Conservation (phyloP, 1,139 yeast species). For the Yamadazyma diospyri region DNA sequence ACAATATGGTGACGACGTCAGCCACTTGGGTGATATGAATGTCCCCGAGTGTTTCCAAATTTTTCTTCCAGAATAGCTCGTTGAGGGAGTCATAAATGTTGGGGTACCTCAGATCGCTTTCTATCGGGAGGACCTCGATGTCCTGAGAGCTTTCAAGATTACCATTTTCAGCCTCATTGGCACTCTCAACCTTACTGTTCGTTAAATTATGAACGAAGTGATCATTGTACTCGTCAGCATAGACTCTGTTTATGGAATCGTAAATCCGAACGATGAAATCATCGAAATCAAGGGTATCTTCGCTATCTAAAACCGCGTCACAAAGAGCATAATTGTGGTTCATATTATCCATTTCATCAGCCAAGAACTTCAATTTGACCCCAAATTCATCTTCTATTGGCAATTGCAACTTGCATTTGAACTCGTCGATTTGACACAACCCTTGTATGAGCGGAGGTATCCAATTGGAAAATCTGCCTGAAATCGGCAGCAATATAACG, state of each 20-base stretch:
- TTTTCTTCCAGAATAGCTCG: slow-evolving; percentile 38
- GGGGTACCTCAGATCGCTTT: slow-evolving; percentile 26
- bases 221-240: slow-evolving; percentile 14
- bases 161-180: slow-evolving; percentile 13
- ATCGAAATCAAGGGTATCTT: slow-evolving; percentile 21
- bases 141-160: slow-evolving; percentile 20
- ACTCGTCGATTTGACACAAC: slow-evolving; percentile 22
- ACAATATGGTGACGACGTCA: slow-evolving; percentile 31
- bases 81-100: slow-evolving; percentile 31
- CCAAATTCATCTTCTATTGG: slow-evolving; percentile 4
- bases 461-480: slow-evolving; percentile 9
- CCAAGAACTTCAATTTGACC: slow-evolving; percentile 4
- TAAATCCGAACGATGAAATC: slow-evolving; percentile 29
- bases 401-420: slow-evolving; percentile 14
- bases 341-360: slow-evolving; percentile 5
- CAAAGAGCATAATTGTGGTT: slow-evolving; percentile 13
- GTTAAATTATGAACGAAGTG: slow-evolving; percentile 11
- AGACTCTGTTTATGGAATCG: slow-evolving; percentile 15
- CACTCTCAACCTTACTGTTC: slow-evolving; percentile 11
- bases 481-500: slow-evolving; percentile 7
- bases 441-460: slow-evolving; percentile 9
- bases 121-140: slow-evolving; percentile 31
- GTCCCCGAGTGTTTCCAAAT: slow-evolving; percentile 26
- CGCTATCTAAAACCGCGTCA: slow-evolving; percentile 18
- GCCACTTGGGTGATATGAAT: slow-evolving; percentile 27